phyloP scores from a whole-genome alignment of 345 rosid species.

The Populus euphratica region DNA sequence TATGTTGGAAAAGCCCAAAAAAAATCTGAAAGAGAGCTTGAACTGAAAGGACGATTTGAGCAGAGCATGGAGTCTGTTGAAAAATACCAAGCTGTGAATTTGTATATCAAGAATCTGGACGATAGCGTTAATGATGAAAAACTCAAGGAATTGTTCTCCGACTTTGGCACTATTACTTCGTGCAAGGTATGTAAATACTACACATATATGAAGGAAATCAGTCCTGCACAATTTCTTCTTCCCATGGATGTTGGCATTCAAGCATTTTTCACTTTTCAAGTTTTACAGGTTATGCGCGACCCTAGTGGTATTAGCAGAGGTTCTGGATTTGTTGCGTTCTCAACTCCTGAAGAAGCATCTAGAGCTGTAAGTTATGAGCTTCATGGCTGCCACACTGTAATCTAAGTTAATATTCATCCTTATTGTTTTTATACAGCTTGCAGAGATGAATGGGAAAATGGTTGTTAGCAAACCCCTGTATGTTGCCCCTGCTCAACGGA shows the following conservation, averaged over 20 bases:
- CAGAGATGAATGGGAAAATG: conserved; percentile 31
- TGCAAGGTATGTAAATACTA: conserved; percentile 17
- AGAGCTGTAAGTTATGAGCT: conserved; percentile 20
- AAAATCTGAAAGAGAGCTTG: conserved; percentile 25
- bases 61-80: conserved; percentile 17
- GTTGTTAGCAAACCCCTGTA: conserved; percentile 26
- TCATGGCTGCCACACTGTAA: not conserved
- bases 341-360: conserved; percentile 27
- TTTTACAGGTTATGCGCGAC: conserved; percentile 22
- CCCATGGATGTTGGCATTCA: not conserved
- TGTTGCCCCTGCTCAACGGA: conserved; percentile 30
- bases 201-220: not conserved
- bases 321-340: conserved; percentile 28
- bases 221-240: not conserved
- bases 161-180: conserved; percentile 23
- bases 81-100: conserved; percentile 18
- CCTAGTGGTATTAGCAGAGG: conserved; percentile 24
- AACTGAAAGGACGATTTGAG: conserved; percentile 20
- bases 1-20: conserved; percentile 30
- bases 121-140: conserved; percentile 24
- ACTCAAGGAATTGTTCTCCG: conserved; percentile 25
- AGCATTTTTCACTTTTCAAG: not conserved
- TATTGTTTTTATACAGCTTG: not conserved
- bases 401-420: not conserved
- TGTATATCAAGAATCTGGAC: conserved; percentile 26